Base-by-base conservation (phyloP, 148 eudicot species). In the Salicornia ramosissima region DNA sequence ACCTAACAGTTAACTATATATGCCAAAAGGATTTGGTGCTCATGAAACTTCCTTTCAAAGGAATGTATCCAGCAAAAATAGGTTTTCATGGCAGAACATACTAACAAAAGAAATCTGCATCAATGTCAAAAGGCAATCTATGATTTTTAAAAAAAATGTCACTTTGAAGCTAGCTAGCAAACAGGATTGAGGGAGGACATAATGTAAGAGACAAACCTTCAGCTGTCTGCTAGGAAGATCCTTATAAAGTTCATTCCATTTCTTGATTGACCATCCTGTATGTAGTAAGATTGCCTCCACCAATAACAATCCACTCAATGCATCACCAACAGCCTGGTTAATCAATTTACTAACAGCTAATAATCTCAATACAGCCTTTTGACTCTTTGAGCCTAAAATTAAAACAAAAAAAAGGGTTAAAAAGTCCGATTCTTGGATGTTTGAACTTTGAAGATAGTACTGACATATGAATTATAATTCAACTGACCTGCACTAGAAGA, bases 301-400 rank as follows among this genome's bases (percentile, higher is more conserved):
- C 54, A 94, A 80, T 62, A 94, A 81, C 84, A 91, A 47, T 57
- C 99, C 99, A 71, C 97, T 90, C 76, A 94, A 71, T 36, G 99
- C 96, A 77, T 94, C 99, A 54, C 99, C 99, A 74, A 94, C 93
- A 19, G 99, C 99, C 69, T 91, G 99, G 78, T 94, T 94, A 74
- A 94, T 89, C 77, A 94, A 71, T 74, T 85, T 82, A 77, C 92
- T 88, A 57, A 86, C 91, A 16, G 97, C 97, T 83, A 89, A 74
- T 70, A 94, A 81, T 83, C 99, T 85, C 76, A 71, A 71, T 60
- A 84, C 88, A 73, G 97, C 96, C 85, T 87, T 87, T 3, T 87
- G 87, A 81, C 83, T 78, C 70, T 84, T 90, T n/a, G 88, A 86
- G 68, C 79, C 91, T 94, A 80, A 60, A 81, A 86, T 3, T 8